Conservation (phyloP, 257 asterid species). For the Nicotiana benthamiana region DNA sequence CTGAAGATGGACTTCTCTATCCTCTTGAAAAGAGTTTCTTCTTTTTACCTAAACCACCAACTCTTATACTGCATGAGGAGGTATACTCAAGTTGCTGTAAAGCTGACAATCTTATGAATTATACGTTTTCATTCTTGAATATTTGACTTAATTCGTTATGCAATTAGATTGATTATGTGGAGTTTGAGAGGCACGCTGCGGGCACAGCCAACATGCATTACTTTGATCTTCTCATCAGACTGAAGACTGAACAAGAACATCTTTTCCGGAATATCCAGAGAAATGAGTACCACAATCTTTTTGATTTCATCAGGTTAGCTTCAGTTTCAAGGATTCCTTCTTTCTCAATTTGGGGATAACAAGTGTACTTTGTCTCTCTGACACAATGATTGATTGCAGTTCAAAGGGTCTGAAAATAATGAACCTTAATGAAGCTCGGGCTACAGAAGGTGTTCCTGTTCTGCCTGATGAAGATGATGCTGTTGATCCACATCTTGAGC, state of each 20-base stretch:
- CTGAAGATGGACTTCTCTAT: conserved; percentile 98
- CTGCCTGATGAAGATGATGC: conserved; percentile 59
- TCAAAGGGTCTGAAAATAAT: conserved; percentile 68
- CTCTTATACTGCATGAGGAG: conserved; percentile 95
- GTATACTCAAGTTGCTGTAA: conserved; percentile 21
- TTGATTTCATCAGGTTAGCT: conserved; percentile 57
- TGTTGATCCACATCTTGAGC: conserved; percentile 85
- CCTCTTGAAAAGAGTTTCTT: conserved; percentile 97
- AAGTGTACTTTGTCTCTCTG: not conserved
- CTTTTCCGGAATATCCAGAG: conserved; percentile 94
- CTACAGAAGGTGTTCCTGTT: conserved; percentile 57
- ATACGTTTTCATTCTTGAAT: conserved; percentile 9
- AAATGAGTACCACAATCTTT: conserved; percentile 74
- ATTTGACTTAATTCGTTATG: conserved; percentile 7
- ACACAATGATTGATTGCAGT: conserved; percentile 35
- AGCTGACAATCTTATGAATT: not conserved
- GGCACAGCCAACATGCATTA: conserved; percentile 97
- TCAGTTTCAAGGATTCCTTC: not conserved
- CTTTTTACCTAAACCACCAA: conserved; percentile 97
- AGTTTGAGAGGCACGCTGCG: conserved; percentile 93
- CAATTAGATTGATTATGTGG: conserved; percentile 81
- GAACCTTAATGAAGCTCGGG: conserved; percentile 45
- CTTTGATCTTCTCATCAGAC: conserved; percentile 84
- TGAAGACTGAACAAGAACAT: conserved; percentile 91
- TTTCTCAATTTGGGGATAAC: not conserved